phyloP scores from a whole-genome alignment of 768 basidiomycete species.

The Dentipellis fragilis region DNA sequence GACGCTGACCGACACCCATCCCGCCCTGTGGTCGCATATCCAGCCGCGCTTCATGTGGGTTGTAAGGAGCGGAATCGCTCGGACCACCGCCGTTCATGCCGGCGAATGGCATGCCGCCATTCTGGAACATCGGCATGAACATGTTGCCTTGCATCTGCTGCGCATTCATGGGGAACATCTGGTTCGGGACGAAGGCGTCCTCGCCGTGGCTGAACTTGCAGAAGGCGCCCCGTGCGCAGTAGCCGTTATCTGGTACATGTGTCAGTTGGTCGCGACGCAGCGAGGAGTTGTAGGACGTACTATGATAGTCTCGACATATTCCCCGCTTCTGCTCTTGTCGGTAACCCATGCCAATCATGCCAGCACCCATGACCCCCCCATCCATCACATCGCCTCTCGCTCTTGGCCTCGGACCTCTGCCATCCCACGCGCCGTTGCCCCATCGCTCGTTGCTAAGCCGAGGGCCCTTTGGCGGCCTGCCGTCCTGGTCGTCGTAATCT shows the following conservation, averaged over 20 bases:
- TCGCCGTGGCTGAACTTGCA: slow-evolving; percentile 94
- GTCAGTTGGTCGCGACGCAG: slow-evolving; percentile 4
- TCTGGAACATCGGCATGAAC: slow-evolving; percentile 64
- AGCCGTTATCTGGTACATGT: slow-evolving; percentile 63
- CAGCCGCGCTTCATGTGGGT: slow-evolving; percentile 71
- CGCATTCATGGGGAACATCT: slow-evolving; percentile 45
- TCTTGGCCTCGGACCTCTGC: slow-evolving; percentile 23
- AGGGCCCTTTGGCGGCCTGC: slow-evolving; percentile 60
- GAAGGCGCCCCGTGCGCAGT: slow-evolving; percentile 76
- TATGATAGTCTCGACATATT: slow-evolving; percentile 87
- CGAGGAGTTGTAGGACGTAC: slow-evolving; percentile 36
- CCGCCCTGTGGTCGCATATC: slow-evolving; percentile 51
- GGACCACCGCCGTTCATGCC: slow-evolving; percentile 19
- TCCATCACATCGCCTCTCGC: slow-evolving; percentile 17
- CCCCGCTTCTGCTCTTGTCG: slow-evolving; percentile 66
- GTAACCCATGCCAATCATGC: slow-evolving; percentile 29
- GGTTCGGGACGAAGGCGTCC: slow-evolving; percentile 68
- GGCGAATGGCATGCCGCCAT: slow-evolving; percentile 44
- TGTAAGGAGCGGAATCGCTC: slow-evolving; percentile 43
- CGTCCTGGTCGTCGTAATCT: slow-evolving; percentile 45
- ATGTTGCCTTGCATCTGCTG: slow-evolving; percentile 31
- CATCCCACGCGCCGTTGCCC: slow-evolving; percentile 29
- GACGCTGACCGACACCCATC: slow-evolving; percentile 20
- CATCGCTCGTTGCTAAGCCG: slow-evolving; percentile 56
- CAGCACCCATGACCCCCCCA: slow-evolving; percentile 18